A percentile compares a stretch with the other conserved stretches of the same genome.
Evolutionary conservation across 805 yeast genomes (phyloP).

Genomic region (Teunomyces atbi): DNA sequence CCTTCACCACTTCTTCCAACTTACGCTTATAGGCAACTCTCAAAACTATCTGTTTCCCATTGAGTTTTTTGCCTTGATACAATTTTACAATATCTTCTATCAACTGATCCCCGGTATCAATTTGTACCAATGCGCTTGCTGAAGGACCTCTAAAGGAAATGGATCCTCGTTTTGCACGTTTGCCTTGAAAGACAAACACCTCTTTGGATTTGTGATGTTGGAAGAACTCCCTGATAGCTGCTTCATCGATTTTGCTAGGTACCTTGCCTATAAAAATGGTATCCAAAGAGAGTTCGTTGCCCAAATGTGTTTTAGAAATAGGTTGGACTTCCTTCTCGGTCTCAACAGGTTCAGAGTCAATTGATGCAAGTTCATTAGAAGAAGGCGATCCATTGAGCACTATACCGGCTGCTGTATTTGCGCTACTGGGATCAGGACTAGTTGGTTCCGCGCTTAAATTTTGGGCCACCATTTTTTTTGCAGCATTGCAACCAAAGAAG

Average conservation of each 20-base stretch:
- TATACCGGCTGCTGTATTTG: background rate
- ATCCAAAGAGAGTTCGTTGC: conserved; percentile 17
- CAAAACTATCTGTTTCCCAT: conserved; percentile 18
- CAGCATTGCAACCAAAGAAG: conserved; percentile 5
- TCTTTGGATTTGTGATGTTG: conserved; percentile 45
- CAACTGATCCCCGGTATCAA: conserved; percentile 36
- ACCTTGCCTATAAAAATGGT: conserved; percentile 47
- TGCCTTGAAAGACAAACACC: conserved; percentile 46
- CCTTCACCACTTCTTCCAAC: conserved; percentile 1
- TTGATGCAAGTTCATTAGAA: background rate
- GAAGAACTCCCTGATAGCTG: conserved; percentile 45
- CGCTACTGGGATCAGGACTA: background rate
- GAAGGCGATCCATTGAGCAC: no score
- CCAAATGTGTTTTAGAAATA: background rate
- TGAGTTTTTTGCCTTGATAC: conserved; percentile 35
- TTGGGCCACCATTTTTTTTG: conserved; percentile 3
- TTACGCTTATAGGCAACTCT: conserved; percentile 4
- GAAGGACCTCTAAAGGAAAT: conserved; percentile 29
- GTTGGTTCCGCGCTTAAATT: background rate
- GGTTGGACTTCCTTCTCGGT: conserved; percentile 24
- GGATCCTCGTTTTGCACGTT: conserved; percentile 22
- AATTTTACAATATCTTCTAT: conserved; percentile 42
- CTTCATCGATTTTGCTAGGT: conserved; percentile 40
- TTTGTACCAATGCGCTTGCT: conserved; percentile 52
- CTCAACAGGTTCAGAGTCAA: background rate